Percentiles rank a stretch among this genome's conserved stretches.
phyloP scores from a whole-genome alignment of 2,329 filamentous ascomycete species.

The Lecanoromycetidae sp. region DNA sequence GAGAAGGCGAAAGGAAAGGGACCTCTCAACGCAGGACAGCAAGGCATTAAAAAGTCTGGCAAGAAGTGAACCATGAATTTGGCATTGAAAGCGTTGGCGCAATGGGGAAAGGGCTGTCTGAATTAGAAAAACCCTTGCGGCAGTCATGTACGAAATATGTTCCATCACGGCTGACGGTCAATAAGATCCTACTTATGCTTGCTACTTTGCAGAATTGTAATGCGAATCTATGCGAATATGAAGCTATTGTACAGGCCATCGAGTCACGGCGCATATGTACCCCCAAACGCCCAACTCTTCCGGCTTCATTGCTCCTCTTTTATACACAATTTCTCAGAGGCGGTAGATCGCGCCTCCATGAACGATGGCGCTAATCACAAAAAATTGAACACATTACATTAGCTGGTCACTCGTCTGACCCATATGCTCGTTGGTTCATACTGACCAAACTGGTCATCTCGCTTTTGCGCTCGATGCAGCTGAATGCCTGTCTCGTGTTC shows the following conservation, averaged over 20 bases:
- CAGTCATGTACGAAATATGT: no score
- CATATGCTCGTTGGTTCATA: slow-evolving; percentile 60
- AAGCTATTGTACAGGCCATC: slow-evolving; percentile 2
- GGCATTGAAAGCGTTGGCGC: background rate
- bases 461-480: slow-evolving; percentile 62
- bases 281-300: no score
- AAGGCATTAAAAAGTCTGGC: slow-evolving; percentile 96
- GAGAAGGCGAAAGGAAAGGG: slow-evolving; percentile 77
- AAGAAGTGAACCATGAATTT: slow-evolving; percentile 57
- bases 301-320: no score
- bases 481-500: slow-evolving; percentile 69
- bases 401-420: slow-evolving; percentile 64
- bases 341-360: no score
- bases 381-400: slow-evolving; percentile 20
- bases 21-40: slow-evolving; percentile 67
- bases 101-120: background rate
- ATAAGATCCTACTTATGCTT: background rate
- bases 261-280: no score
- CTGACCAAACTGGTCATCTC: slow-evolving; percentile 45
- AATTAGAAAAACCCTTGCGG: no score
- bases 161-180: no score
- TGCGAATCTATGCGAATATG: slow-evolving; percentile 2
- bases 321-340: no score
- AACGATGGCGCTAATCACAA: no score
- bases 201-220: background rate